Base-by-base conservation (phyloP, 768 basidiomycete species). In the Phlebiopsis gigantea region DNA sequence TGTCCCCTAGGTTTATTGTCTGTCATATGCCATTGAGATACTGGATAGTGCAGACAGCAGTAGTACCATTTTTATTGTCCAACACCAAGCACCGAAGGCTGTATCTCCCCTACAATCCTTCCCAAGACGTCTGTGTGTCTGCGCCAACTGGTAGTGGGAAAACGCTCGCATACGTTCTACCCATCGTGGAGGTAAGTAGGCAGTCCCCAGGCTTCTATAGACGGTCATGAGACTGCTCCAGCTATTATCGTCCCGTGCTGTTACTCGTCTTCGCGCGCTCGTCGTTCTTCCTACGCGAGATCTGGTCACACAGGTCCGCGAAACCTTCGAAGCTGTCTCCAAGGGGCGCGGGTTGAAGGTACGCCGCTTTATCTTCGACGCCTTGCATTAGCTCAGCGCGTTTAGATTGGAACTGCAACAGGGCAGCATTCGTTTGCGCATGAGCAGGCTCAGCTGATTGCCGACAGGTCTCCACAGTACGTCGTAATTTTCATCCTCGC, bases 81-180 rank as follows among this genome's bases (percentile, higher is more conserved):
- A 66, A 76, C 17, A 61, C 67, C 8, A 62, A 68, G 4, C 68
- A 77, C 41, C 68, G 74, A 49, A 69, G 75, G 1, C 69, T 93
- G 9, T 91, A 92, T 64, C 73, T 78, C 43, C 85, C 90, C 0
- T 85, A 81, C 62, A 67, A 79, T 56, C 78, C 82, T 31, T 85
- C 85, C 25, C 78, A 78, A 25, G 97, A 99, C 71, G 79, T 94
- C 12, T 95, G 94, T 62, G 90, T 96, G 12, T 97, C 93, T 7
- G 97, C 97, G 1, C 97, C 97, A 0, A 99, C 97, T 0, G 97
- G 97, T 22, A 97, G 94, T 63, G 97, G 97, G 0, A 99, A 99
- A 71, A 99, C 96, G 0, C 78, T 99, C 26, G 90, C 93, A n/a
- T 99, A 99, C 72, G 90, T 87, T 1, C 73, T 98, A 30, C 97